Evolutionary conservation across 169 alveolate species (phyloP), one percentile per base, ranked within the genome.

Genomic region (Cryptosporidium canis): DNA sequence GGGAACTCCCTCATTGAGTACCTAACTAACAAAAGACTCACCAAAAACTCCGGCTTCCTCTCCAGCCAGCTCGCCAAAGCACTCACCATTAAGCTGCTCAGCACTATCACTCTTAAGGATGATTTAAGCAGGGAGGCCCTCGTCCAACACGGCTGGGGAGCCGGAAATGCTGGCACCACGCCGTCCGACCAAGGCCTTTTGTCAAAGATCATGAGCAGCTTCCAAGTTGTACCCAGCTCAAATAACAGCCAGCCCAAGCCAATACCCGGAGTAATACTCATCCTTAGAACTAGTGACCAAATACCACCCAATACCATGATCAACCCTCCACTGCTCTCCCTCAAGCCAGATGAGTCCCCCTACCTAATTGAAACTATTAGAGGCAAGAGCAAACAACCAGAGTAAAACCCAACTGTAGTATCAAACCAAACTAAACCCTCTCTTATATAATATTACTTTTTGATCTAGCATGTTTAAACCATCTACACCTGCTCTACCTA

Each of bases 301-400:
- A 77, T 77, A 11, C 87, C 87, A 8, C 41, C 41, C 6, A 61
- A 61, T 27, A 77, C 87, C 24, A 27, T 31, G n/a, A 77, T 77
- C n/a, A 45, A 77, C 39, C 87, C 87, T 21, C 11, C 41, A 16
- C 37, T 77, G 4, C 44, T 77, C 6, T 56, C 68, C 7, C 24
- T 77, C 11, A 61, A 63, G 16, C 87, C 87, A 39, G 71, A 77
- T 58, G 87, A 77, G 44, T 77, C 87, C 24, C 87, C 87, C 18
- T 77, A 77, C 41, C n/a, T 77, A 48, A 58, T 77, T 29, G 72
- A 77, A 56, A 37, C 58, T 18, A 39, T 77, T 61, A 77, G 39
- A 41, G 58, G 29, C n/a, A 27, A 61, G 24, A 77, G 18, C 9
- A 41, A 16, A n/a, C 43, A 11, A 27, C 61, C 33, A n/a, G 72